A percentile compares a stretch with the other conserved stretches of the same genome.
These are phyloP conservation scores for Vitrella brassicaformis DNA, from an alignment of 73 alveolate species.

Conservation along the genomic window DNA sequence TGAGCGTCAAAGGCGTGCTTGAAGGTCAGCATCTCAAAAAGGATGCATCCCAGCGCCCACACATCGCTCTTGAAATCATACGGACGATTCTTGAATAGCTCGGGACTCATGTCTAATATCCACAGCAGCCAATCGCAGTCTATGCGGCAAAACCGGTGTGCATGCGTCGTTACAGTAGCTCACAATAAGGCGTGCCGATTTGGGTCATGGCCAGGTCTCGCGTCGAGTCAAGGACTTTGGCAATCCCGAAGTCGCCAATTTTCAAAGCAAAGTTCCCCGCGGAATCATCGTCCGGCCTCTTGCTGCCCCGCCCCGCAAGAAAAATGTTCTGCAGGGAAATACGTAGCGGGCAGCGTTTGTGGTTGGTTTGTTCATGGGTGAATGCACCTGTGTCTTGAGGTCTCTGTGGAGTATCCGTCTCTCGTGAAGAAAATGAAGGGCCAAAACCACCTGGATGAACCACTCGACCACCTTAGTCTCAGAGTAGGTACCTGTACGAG, in stretches of 20 bases:
- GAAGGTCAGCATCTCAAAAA: conserved; percentile 90
- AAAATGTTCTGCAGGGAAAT: too few species aligned
- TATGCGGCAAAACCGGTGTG: too few species aligned
- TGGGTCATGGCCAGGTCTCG: conserved; percentile 85
- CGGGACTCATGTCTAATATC: conserved; percentile 97
- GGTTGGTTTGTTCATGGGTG: too few species aligned
- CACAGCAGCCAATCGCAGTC: too few species aligned
- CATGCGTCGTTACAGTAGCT: too few species aligned
- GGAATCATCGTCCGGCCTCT: background rate
- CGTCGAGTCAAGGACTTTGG: conserved; percentile 84
- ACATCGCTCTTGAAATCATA: conserved; percentile 91
- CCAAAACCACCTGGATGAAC: conserved; percentile 69
- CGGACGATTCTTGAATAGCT: conserved; percentile 84
- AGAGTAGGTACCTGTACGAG: conserved; percentile 30
- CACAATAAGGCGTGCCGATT: too few species aligned
- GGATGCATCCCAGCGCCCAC: conserved; percentile 96
- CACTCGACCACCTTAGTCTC: conserved; percentile 67
- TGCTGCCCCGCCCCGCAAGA: conserved; percentile 32
- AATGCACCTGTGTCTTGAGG: conserved; percentile 77
- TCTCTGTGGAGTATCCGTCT: conserved; percentile 80
- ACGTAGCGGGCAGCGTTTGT: too few species aligned
- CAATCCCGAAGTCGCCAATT: conserved; percentile 92
- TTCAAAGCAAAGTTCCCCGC: conserved; percentile 25
- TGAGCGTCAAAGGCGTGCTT: conserved; percentile 96
- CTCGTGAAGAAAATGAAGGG: conserved; percentile 70